A percentile compares a stretch with the other conserved stretches of the same genome.
phyloP scores from a whole-genome alignment of 139 green algal genomes.

The Prasinococcaceae sp. region DNA sequence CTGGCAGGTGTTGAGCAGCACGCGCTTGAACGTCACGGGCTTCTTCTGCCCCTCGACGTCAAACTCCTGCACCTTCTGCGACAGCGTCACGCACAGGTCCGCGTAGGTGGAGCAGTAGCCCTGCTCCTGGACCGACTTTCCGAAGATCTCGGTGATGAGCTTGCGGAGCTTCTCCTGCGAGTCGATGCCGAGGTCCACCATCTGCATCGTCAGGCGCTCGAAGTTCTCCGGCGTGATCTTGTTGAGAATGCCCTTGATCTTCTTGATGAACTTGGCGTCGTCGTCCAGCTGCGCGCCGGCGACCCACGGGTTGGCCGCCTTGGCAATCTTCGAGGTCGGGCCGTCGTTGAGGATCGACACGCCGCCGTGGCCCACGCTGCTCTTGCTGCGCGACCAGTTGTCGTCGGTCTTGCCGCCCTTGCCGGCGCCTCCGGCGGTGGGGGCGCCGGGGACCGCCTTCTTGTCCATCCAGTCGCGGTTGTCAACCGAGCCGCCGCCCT shows the following conservation, averaged over 20 bases:
- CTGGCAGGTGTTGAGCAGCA: slow-evolving; percentile 97
- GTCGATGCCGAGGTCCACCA: slow-evolving; percentile 67
- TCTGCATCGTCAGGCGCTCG: slow-evolving; percentile 61
- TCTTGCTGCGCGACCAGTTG: no score
- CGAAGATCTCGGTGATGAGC: slow-evolving; percentile 82
- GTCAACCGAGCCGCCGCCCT: no score
- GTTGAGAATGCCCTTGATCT: slow-evolving; percentile 63
- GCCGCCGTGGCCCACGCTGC: neutral
- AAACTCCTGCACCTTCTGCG: slow-evolving; percentile 22
- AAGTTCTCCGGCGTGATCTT: slow-evolving; percentile 99
- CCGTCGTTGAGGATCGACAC: neutral
- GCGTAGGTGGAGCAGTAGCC: slow-evolving; percentile 90
- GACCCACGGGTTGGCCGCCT: slow-evolving; percentile 21
- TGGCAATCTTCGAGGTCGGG: slow-evolving; percentile 1
- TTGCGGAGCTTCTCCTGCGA: slow-evolving; percentile 53
- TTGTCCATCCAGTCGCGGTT: no score
- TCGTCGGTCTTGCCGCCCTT: no score
- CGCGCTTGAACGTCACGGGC: slow-evolving; percentile 60
- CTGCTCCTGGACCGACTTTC: slow-evolving; percentile 92
- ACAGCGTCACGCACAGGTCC: slow-evolving; percentile 45
- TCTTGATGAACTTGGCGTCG: slow-evolving; percentile 1
- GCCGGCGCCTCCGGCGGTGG: no score
- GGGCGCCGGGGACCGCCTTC: no score
- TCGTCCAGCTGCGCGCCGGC: slow-evolving; percentile 1
- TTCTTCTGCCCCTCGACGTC: slow-evolving; percentile 37